Evolutionary conservation across 164 flowering plant species (phyloP).

Genomic region (Brasenia schreberi): DNA sequence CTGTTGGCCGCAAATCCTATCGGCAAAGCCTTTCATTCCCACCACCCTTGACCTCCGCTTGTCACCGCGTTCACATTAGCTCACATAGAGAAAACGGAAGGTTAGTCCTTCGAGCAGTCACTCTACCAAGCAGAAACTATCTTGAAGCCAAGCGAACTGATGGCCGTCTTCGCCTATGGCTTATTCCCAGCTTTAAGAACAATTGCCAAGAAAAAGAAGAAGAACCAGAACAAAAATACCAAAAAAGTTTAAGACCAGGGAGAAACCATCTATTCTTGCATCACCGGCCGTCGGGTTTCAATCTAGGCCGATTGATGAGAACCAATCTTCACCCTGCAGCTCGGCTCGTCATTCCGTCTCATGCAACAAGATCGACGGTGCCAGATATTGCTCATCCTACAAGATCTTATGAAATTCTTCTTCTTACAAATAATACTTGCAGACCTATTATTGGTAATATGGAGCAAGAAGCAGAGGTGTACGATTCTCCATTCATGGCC

Average conservation of each 20-base stretch:
- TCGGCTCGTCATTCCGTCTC: background rate
- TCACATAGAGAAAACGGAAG: background rate
- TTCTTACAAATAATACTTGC: too few species aligned
- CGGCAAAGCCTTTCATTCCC: background rate
- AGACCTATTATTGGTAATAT: too few species aligned
- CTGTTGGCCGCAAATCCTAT: background rate
- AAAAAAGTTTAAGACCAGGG: background rate
- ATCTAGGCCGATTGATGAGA: background rate
- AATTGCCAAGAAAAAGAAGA: background rate
- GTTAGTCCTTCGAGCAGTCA: background rate
- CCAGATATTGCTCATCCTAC: too few species aligned
- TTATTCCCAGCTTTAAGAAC: background rate
- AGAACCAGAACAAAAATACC: background rate
- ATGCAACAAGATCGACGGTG: background rate
- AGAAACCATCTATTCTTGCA: background rate
- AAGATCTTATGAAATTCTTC: too few species aligned
- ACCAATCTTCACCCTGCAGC: background rate
- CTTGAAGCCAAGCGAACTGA: background rate
- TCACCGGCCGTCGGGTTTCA: background rate
- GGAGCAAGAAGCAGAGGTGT: too few species aligned
- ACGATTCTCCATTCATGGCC: too few species aligned
- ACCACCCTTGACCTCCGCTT: background rate
- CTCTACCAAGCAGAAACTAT: background rate
- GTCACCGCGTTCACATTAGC: background rate
- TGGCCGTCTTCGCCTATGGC: background rate